Conservation (phyloP, 2,329 filamentous ascomycete genomes). For the Neoscytalidium dimidiatum region DNA sequence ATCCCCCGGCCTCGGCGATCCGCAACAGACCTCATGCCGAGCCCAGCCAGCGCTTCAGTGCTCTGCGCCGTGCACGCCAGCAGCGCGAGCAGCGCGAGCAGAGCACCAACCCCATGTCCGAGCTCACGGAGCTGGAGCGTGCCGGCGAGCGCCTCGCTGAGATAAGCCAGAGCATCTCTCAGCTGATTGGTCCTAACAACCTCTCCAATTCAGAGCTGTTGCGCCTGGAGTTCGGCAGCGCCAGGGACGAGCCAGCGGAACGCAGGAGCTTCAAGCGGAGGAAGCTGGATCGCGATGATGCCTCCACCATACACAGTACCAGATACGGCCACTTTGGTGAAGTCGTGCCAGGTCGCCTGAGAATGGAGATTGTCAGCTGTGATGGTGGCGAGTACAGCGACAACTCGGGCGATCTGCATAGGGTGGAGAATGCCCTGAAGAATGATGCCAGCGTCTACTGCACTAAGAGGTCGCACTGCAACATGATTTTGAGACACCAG, state of each 20-base stretch:
- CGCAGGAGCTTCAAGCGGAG: constrained; percentile 32
- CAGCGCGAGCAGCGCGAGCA: constrained; percentile 32
- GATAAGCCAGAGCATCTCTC: constrained; percentile 20
- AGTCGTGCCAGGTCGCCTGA: constrained; percentile 77
- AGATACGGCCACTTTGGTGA: constrained; percentile 87
- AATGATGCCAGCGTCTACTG: constrained; percentile 87
- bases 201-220: constrained; percentile 9
- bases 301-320: constrained; percentile 49
- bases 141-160: constrained; percentile 23
- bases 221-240: constrained; percentile 7
- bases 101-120: constrained; percentile 21
- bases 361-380: constrained; percentile 86
- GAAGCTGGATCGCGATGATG: constrained; percentile 42
- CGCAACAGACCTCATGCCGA: constrained; percentile 31
- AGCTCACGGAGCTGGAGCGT: constrained; percentile 20
- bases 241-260: background rate
- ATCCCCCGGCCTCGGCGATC: constrained; percentile 14
- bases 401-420: constrained; percentile 46
- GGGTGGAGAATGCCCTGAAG: constrained; percentile 73
- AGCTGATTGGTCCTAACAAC: constrained; percentile 11
- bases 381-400: constrained; percentile 74
- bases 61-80: constrained; percentile 29
- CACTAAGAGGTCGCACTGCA: constrained; percentile 84
- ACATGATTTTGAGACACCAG: constrained; percentile 80
- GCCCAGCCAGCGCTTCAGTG: constrained; percentile 38